Evolutionary conservation across 1,284 basidiomycete genomes (phyloP).

Genomic region (Neolentinus lepideus): DNA sequence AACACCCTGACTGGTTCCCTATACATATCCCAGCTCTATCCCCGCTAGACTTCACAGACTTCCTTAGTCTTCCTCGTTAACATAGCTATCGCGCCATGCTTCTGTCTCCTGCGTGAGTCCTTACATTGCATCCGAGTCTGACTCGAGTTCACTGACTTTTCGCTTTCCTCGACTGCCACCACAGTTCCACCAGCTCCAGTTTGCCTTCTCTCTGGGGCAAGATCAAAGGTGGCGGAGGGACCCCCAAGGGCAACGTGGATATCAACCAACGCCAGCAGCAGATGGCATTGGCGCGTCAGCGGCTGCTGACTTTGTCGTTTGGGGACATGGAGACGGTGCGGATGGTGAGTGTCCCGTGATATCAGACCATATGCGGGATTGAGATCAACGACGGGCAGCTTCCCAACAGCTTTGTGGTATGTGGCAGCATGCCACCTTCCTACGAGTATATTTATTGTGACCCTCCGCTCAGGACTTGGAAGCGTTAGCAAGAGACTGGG

Average conservation of each 20-base stretch:
- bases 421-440: slow-evolving; percentile 12
- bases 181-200: slow-evolving; percentile 59
- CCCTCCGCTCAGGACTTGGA: slow-evolving; percentile 56
- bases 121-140: slow-evolving; percentile 17
- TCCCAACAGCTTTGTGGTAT: slow-evolving; percentile 52
- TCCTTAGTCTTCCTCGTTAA: slow-evolving; percentile 11
- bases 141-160: slow-evolving; percentile 17
- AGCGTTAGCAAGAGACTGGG: slow-evolving; percentile 72
- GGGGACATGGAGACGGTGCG: slow-evolving; percentile 78
- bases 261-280: slow-evolving; percentile 42
- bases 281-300: slow-evolving; percentile 60
- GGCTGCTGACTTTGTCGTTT: slow-evolving; percentile 73
- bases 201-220: slow-evolving; percentile 40
- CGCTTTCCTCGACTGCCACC: slow-evolving; percentile 13
- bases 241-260: slow-evolving; percentile 41
- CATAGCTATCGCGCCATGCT: slow-evolving; percentile 41
- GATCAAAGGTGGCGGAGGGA: slow-evolving; percentile 36
- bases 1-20: slow-evolving; percentile 12
- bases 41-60: neutral
- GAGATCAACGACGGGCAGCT: slow-evolving; percentile 32
- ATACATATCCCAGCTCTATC: slow-evolving; percentile 8
- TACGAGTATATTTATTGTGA: slow-evolving; percentile 2
- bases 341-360: slow-evolving; percentile 38
- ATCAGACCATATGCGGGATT: neutral
- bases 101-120: slow-evolving; percentile 60